Conservation (phyloP, 1,284 basidiomycete species). For the Trichosporon sp. region DNA sequence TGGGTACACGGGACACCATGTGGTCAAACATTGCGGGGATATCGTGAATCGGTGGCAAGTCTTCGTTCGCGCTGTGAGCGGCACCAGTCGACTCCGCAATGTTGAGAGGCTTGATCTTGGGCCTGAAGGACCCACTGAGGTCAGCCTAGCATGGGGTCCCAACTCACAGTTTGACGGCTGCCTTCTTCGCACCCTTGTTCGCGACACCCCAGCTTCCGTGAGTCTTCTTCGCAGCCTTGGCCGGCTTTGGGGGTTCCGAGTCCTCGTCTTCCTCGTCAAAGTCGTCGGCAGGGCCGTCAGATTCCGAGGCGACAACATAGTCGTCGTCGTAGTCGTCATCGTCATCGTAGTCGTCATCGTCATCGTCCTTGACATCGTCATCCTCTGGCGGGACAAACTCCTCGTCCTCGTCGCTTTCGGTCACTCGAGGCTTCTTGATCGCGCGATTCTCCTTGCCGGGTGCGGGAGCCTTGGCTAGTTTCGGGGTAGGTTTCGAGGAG, state of each 20-base stretch:
- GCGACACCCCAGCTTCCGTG: conserved; percentile 40
- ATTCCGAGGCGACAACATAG: conserved; percentile 20
- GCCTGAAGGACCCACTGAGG: conserved; percentile 36
- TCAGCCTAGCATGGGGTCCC: background rate
- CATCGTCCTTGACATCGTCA: conserved; percentile 31
- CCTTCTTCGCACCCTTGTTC: conserved; percentile 39
- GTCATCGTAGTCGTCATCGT: conserved; percentile 42
- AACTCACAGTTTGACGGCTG: conserved; percentile 41
- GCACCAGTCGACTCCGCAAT: conserved; percentile 30
- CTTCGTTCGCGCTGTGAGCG: conserved; percentile 48
- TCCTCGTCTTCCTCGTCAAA: conserved; percentile 33
- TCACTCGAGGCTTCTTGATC: background rate
- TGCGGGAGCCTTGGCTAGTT: background rate
- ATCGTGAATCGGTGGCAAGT: conserved; percentile 74
- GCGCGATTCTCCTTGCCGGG: conserved; percentile 21
- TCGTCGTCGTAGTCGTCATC: conserved; percentile 37
- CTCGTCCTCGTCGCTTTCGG: background rate
- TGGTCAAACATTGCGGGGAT: conserved; percentile 84
- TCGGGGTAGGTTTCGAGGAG: background rate
- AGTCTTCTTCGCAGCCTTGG: conserved; percentile 33
- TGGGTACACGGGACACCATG: conserved; percentile 58
- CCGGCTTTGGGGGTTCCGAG: conserved; percentile 23
- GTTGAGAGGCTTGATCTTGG: conserved; percentile 40
- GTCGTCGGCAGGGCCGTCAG: conserved; percentile 24
- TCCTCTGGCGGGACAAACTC: background rate